These are phyloP conservation scores for Neurospora sublineolata DNA, from an alignment of 495 filamentous ascomycete species.

Conservation along the genomic window DNA sequence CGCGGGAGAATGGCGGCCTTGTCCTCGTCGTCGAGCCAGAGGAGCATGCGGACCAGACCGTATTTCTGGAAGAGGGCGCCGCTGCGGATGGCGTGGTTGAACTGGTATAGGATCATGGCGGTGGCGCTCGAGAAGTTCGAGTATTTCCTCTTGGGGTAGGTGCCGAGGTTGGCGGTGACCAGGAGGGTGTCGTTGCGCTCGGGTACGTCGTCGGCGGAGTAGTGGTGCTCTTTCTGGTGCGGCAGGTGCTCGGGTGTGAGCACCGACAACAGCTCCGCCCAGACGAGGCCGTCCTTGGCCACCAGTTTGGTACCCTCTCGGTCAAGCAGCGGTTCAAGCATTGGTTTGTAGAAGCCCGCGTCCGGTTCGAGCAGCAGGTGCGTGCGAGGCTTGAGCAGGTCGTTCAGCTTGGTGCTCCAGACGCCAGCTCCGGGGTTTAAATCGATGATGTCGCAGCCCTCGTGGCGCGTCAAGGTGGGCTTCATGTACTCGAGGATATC, in stretches of 20 bases:
- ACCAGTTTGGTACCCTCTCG: constrained; percentile 42
- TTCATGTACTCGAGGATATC: constrained; percentile 29
- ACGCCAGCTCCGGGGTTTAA: constrained; percentile 67
- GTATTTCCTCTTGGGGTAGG: constrained; percentile 27
- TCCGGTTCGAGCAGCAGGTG: constrained; percentile 73
- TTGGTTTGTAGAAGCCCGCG: constrained; percentile 36
- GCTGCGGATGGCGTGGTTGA: constrained; percentile 32
- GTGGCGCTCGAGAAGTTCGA: constrained; percentile 27
- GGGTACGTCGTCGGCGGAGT: constrained; percentile 15
- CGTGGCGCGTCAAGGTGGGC: constrained; percentile 45
- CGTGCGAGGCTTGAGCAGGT: constrained; percentile 58
- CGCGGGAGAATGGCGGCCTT: constrained; percentile 43
- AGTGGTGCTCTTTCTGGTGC: constrained; percentile 28
- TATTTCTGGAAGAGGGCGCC: constrained; percentile 44
- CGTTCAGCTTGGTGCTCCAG: constrained; percentile 64
- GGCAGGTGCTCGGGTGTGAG: constrained; percentile 36
- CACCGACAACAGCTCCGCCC: constrained; percentile 38
- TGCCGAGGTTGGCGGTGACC: constrained; percentile 47
- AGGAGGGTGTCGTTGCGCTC: constrained; percentile 55
- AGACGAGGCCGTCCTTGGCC: constrained; percentile 35
- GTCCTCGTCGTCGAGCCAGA: constrained; percentile 46
- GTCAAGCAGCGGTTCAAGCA: constrained; percentile 52
- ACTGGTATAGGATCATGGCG: constrained; percentile 34
- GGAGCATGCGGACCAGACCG: constrained; percentile 60
- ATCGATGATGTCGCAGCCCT: constrained; percentile 71